These are phyloP conservation scores for Yamadazyma diddensiae DNA, from an alignment of 1,139 yeast genomes.

Conservation along the genomic window DNA sequence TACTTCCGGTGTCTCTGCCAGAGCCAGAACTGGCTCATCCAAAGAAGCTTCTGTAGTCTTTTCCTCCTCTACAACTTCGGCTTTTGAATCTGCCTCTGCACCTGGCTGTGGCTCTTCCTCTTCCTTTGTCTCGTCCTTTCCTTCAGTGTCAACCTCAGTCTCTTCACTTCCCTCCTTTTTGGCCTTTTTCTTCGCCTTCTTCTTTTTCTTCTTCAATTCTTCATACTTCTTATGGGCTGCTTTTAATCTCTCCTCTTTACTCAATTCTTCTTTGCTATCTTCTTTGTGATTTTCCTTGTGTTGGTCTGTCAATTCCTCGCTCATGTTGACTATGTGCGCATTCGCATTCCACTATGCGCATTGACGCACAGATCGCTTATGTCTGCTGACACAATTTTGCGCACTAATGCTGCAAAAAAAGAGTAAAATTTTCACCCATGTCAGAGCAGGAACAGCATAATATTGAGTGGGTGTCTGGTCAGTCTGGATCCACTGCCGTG, in stretches of 20 bases:
- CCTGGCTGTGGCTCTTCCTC: constrained; percentile 48
- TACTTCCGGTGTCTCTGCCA: constrained; percentile 1
- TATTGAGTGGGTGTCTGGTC: too few species aligned
- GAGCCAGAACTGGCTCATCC: neutral
- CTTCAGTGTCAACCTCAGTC: constrained; percentile 15
- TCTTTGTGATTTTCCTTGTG: too few species aligned
- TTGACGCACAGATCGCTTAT: too few species aligned
- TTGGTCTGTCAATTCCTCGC: constrained; percentile 11
- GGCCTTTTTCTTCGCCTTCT: constrained; percentile 31
- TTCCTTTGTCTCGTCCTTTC: too few species aligned
- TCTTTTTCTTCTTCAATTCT: constrained; percentile 60
- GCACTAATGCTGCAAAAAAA: too few species aligned
- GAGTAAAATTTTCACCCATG: too few species aligned
- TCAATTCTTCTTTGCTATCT: too few species aligned
- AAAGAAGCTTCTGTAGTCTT: constrained; percentile 4
- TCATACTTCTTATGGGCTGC: constrained; percentile 65
- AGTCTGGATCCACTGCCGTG: too few species aligned
- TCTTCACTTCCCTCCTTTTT: constrained; percentile 9
- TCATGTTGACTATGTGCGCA: neutral
- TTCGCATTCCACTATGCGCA: too few species aligned
- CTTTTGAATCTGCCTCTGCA: neutral
- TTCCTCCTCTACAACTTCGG: too few species aligned
- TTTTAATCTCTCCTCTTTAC: constrained; percentile 57
- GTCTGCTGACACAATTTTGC: too few species aligned
- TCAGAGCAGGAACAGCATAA: too few species aligned